Evolutionary conservation across 495 filamentous ascomycete genomes (phyloP).

Genomic region (Penicillium nucicola): DNA sequence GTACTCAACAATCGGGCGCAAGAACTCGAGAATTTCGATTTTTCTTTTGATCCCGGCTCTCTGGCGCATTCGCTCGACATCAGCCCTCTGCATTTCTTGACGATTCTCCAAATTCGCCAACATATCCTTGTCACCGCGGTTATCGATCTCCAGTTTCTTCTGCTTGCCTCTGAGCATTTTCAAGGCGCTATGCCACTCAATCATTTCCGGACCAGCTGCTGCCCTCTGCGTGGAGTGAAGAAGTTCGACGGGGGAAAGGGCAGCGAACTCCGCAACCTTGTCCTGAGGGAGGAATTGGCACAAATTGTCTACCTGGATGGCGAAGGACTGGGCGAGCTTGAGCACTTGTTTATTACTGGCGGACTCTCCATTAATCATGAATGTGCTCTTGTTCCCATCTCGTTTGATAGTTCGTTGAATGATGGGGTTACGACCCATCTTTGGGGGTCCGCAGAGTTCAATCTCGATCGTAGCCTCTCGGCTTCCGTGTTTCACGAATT

Average conservation of each 20-base stretch:
- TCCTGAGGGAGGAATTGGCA: slow-evolving; percentile 98
- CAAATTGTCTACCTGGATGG: slow-evolving; percentile 94
- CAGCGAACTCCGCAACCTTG: slow-evolving; percentile 91
- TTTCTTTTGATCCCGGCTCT: slow-evolving; percentile 62
- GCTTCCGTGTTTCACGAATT: slow-evolving; percentile 91
- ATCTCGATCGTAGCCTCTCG: slow-evolving; percentile 81
- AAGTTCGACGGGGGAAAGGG: slow-evolving; percentile 78
- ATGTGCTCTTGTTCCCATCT: slow-evolving; percentile 76
- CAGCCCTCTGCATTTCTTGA: slow-evolving; percentile 73
- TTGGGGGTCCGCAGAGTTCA: slow-evolving; percentile 63
- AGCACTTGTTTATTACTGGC: slow-evolving; percentile 57
- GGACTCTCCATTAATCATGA: slow-evolving; percentile 63
- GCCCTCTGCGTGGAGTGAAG: slow-evolving; percentile 82
- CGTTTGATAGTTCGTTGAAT: slow-evolving; percentile 73
- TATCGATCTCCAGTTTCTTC: slow-evolving; percentile 57
- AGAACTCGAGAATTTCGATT: slow-evolving; percentile 62
- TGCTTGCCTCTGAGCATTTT: slow-evolving; percentile 68
- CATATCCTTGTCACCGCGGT: slow-evolving; percentile 56
- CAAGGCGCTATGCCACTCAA: slow-evolving; percentile 71
- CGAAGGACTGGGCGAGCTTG: slow-evolving; percentile 61
- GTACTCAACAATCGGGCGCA: slow-evolving; percentile 66
- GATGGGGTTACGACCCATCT: slow-evolving; percentile 58
- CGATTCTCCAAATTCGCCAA: slow-evolving; percentile 65
- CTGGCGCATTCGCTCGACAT: slow-evolving; percentile 80
- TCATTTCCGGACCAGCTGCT: slow-evolving; percentile 76